Evolutionary conservation across 2,329 filamentous ascomycete genomes (phyloP), one percentile per base, ranked within the genome.

Genomic region (Monilinia fructigena): DNA sequence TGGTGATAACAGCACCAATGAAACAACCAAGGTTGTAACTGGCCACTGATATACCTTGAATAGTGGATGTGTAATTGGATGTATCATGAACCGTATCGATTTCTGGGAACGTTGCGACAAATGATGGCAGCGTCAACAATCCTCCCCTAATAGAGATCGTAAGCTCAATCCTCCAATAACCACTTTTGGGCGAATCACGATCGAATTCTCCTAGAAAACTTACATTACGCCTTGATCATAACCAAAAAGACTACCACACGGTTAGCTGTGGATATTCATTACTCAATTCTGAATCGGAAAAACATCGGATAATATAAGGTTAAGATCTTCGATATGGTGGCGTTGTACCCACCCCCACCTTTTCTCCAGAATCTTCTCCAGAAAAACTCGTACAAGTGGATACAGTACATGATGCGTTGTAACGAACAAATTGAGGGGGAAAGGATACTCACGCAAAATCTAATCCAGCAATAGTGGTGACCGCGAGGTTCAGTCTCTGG

Each of bases 401-500:
- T 31, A 47, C 45, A 40, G 38, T 35, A 38, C 11, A 26, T 47
- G 4, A 31, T 26, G 8, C 26, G 52, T 20, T 35, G 20, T 18
- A 31, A 20, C 8, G 3, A 23, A 2, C 8, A 20, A 35, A 26
- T 10, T 16, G 16, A 35, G 55, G 53, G n/a, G 23, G 60, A 23
- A n/a, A 18, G 38, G 77, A 84, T 31, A 85, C 69, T 74, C 66
- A 86, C 70, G 90, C 79, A 75, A 91, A 91, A 77, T 91, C 89
- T 60, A 88, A 85, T 73, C 89, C 89, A 67, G 89, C 89, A 73
- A 92, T 84, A n/a, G 87, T 78, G 69, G 86, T 86, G 71, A 92
- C 86, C 64, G 88, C 88, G 76, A 85, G 82, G 79, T 89, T 90
- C 70, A 92, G 85, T 76, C 78, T 77, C 45, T 83, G 79, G 79